These are phyloP conservation scores for Aciculosporium take DNA, from an alignment of 2,329 filamentous ascomycete genomes.

Conservation along the genomic window DNA sequence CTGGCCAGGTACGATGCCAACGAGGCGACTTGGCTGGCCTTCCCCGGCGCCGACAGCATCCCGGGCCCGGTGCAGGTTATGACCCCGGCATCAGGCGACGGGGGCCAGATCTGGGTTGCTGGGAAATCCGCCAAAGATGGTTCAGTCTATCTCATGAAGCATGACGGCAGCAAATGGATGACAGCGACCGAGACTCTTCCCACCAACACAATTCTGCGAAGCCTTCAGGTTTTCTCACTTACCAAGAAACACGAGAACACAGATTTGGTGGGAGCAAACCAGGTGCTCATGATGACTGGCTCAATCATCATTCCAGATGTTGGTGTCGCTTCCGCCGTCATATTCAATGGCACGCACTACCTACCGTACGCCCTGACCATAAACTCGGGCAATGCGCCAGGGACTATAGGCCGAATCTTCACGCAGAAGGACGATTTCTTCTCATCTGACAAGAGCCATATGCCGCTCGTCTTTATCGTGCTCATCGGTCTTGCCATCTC, in stretches of 20 bases:
- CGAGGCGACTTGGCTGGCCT: constrained; percentile 49
- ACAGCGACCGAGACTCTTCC: constrained; percentile 50
- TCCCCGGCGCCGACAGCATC: constrained; percentile 48
- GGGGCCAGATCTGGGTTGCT: constrained; percentile 66
- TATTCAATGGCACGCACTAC: constrained; percentile 73
- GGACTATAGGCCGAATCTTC: constrained; percentile 71
- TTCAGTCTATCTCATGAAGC: constrained; percentile 68
- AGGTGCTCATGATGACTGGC: constrained; percentile 74
- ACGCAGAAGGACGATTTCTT: constrained; percentile 72
- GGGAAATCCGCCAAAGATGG: constrained; percentile 51
- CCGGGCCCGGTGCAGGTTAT: constrained; percentile 71
- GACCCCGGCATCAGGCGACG: constrained; percentile 56
- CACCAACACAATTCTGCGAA: constrained; percentile 53
- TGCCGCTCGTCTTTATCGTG: constrained; percentile 64
- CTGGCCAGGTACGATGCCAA: constrained; percentile 62
- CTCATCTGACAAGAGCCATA: constrained; percentile 37
- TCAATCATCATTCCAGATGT: constrained; percentile 60
- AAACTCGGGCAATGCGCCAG: constrained; percentile 46
- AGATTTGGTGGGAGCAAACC: constrained; percentile 47
- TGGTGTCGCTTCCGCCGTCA: constrained; percentile 69
- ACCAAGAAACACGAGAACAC: constrained; percentile 51
- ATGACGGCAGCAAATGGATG: constrained; percentile 58
- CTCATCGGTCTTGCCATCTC: constrained; percentile 70
- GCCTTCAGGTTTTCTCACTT: constrained; percentile 68
- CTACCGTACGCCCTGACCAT: constrained; percentile 70